Evolutionary conservation across 176 grass and related monocot genomes (phyloP).

Genomic region (Paspalum notatum): DNA sequence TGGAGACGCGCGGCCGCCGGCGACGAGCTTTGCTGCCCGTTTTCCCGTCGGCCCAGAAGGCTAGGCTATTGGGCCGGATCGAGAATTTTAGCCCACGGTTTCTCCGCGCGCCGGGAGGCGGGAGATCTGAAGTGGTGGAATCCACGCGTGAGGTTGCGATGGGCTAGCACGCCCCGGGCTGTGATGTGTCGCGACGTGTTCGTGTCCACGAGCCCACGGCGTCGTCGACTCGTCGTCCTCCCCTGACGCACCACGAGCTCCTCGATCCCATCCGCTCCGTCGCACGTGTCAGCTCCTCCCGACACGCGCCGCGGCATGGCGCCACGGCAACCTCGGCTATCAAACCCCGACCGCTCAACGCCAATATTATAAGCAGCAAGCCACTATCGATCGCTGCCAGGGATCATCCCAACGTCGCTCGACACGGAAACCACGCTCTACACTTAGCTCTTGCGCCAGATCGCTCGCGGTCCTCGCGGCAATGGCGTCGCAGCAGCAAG

Average conservation of each 20-base stretch:
- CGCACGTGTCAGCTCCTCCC: conserved; percentile 37
- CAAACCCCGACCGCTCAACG: conserved; percentile 24
- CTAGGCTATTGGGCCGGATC: neutral
- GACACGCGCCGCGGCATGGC: conserved; percentile 41
- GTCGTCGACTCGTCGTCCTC: no score
- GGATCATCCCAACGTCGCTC: neutral
- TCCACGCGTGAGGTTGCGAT: neutral
- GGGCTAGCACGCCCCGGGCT: neutral
- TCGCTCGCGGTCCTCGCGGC: neutral
- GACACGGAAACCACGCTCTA: neutral
- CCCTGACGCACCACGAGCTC: neutral
- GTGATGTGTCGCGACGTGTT: neutral
- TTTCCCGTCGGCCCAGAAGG: neutral
- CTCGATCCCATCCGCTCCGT: conserved; percentile 14
- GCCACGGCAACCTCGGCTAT: conserved; percentile 22
- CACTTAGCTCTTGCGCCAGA: neutral
- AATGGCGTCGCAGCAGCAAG: conserved; percentile 60
- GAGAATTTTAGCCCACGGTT: neutral
- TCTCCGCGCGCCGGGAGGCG: neutral
- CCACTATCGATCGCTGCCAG: neutral
- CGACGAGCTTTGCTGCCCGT: neutral
- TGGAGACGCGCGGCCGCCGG: no score
- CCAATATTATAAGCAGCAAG: conserved; percentile 17
- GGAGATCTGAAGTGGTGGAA: neutral
- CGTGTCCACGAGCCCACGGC: neutral